Evolutionary conservation across 176 grass and related monocot species (phyloP).

Genomic region (Areca catechu): DNA sequence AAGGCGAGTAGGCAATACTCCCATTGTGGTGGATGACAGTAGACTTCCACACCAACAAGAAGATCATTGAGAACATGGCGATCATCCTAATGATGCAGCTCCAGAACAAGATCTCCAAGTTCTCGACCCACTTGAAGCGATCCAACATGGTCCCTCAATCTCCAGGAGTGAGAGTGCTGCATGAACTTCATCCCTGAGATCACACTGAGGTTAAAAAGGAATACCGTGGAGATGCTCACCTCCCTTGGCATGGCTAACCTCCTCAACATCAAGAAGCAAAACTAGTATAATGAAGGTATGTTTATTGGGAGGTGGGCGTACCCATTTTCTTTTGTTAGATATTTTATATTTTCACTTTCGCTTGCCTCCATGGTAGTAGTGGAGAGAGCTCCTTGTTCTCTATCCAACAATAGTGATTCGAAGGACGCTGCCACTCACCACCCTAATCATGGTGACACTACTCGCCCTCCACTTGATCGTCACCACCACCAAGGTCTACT

Average conservation of each 20-base stretch:
- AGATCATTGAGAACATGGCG: background rate
- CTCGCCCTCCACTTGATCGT: too few species aligned
- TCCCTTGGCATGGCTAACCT: constrained; percentile 6
- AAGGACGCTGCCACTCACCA: too few species aligned
- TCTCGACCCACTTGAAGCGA: constrained; percentile 5
- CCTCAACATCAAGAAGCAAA: constrained; percentile 2
- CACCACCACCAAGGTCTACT: too few species aligned
- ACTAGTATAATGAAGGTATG: too few species aligned
- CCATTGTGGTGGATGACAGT: background rate
- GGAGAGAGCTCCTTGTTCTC: too few species aligned
- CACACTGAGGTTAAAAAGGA: constrained; percentile 1
- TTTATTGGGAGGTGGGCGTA: too few species aligned
- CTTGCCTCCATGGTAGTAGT: too few species aligned
- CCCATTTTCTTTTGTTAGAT: too few species aligned
- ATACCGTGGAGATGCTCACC: constrained; percentile 4
- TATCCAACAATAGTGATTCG: too few species aligned
- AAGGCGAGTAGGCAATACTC: too few species aligned
- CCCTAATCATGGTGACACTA: too few species aligned
- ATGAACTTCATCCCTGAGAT: constrained; percentile 14
- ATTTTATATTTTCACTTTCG: too few species aligned
- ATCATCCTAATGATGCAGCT: constrained; percentile 6
- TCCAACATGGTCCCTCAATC: constrained; percentile 7
- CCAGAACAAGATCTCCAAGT: constrained; percentile 1
- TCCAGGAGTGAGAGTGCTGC: constrained; percentile 6
- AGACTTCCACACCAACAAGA: constrained; percentile 15